Conservation (phyloP, 2,329 filamentous ascomycete species). For the Ophiocordyceps camponoti-floridani region DNA sequence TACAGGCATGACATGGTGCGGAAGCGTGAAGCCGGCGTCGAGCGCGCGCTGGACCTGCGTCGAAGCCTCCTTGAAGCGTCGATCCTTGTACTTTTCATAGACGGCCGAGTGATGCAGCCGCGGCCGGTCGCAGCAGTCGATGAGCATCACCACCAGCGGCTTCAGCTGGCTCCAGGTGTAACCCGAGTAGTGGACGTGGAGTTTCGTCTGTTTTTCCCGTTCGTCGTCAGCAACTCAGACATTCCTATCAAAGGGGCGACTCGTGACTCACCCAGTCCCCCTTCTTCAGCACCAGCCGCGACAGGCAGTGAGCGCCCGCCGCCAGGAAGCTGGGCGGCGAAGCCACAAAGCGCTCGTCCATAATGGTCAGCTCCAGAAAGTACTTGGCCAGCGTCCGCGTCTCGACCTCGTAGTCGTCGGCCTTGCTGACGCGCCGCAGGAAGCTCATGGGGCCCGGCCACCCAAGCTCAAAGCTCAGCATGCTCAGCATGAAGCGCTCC, state of each 20-base stretch:
- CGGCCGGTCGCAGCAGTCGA: slow-evolving; percentile 75
- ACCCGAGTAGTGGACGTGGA: slow-evolving; percentile 82
- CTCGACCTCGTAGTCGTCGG: slow-evolving; percentile 92
- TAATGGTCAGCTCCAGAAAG: slow-evolving; percentile 88
- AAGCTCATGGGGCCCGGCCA: slow-evolving; percentile 99
- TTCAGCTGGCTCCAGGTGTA: slow-evolving; percentile 79
- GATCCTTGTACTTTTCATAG: slow-evolving; percentile 82
- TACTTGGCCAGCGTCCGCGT: slow-evolving; percentile 94
- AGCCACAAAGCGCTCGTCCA: slow-evolving; percentile 94
- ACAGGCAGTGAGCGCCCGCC: slow-evolving; percentile 82
- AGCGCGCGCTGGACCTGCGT: slow-evolving; percentile 64
- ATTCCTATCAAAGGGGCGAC: too few relatives aligned
- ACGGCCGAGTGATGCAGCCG: slow-evolving; percentile 70
- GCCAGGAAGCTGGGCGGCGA: slow-evolving; percentile 80
- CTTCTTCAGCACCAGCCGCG: slow-evolving; percentile 75
- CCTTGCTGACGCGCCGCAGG: slow-evolving; percentile 89
- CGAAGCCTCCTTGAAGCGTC: slow-evolving; percentile 72
- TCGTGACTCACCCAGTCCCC: slow-evolving; percentile 64
- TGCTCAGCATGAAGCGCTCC: slow-evolving; percentile 93
- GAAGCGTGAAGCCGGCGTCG: slow-evolving; percentile 35
- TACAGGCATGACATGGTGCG: slow-evolving; percentile 22
- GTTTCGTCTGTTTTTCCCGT: slow-evolving; percentile 37
- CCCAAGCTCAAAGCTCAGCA: slow-evolving; percentile 87
- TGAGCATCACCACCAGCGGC: slow-evolving; percentile 56
- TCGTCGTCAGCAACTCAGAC: background rate